Evolutionary conservation across 1,284 basidiomycete species (phyloP), one percentile per base, ranked within the genome.

Genomic region (Neolentinus lepideus): DNA sequence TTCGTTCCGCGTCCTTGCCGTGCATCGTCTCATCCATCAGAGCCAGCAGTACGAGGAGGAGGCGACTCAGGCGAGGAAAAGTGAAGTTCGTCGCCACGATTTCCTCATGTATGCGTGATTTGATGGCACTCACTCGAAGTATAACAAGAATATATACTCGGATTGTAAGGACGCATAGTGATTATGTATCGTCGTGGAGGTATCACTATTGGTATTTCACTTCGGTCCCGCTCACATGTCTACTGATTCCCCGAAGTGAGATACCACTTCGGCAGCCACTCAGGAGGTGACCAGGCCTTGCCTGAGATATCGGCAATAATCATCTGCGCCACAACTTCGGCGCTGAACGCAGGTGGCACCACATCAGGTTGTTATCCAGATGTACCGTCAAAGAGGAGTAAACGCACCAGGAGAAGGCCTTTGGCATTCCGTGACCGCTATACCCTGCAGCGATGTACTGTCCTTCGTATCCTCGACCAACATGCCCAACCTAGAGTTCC

Each of bases 21-120:
- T 93, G 66, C 90, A 94, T 67, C 93, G 92, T 64, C 75, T 94
- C 55, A 83, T 93, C 48, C 91, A 93, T 66, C 90, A 92, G 71
- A 88, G 83, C 59, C 91, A 94, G 62, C 70, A 74, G 12, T 93
- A 93, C 64, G 89, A 90, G 63, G 90, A 92, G 67, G 74, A 76
- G 50, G 81, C n/a, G n/a, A n/a, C n/a, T n/a, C n/a, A n/a, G n/a
- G n/a, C 79, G 8, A 75, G 90, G 9, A 79, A 78, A 59, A 76
- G 76, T 55, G 89, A 91, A 76, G 88, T 86, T 55, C 21, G 63
- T 60, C 25, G 43, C 33, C 35, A 27, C 43, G 27, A 51, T 26
- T 50, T 16, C 26, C 16, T 14, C n/a, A 35, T 4, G 29, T 6
- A 31, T 31, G 29, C 12, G 6, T 26, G 24, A 10, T 9, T 25